phyloP scores from a whole-genome alignment of 2,329 filamentous ascomycete species.

The Pyrenochaeta sp. region DNA sequence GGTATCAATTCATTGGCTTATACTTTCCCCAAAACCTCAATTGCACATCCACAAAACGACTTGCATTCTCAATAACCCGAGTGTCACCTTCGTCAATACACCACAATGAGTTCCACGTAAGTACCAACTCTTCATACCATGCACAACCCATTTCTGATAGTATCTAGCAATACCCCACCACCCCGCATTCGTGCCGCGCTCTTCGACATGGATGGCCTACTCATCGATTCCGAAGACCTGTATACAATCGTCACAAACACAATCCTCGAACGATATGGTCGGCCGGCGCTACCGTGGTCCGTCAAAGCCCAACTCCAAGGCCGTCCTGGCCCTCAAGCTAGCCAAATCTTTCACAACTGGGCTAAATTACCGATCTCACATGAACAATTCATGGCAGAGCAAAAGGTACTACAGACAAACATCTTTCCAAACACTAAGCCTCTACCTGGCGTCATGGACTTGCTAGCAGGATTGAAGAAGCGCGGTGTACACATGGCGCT shows the following conservation, averaged over 20 bases:
- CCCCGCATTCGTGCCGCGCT: constrained; percentile 89
- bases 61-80: background rate
- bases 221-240: constrained; percentile 90
- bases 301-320: constrained; percentile 90
- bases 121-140: background rate
- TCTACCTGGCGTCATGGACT: constrained; percentile 76
- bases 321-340: constrained; percentile 65
- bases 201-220: constrained; percentile 98
- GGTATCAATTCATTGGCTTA: constrained; percentile 23
- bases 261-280: constrained; percentile 76
- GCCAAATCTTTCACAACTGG: constrained; percentile 78
- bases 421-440: constrained; percentile 79
- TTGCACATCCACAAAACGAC: constrained; percentile 2
- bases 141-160: background rate
- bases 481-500: constrained; percentile 79
- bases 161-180: constrained; percentile 44
- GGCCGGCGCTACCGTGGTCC: constrained; percentile 83
- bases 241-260: constrained; percentile 87
- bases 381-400: constrained; percentile 71
- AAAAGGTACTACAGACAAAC: constrained; percentile 70
- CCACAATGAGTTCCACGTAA: constrained; percentile 28
- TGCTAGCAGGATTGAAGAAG: constrained; percentile 70
- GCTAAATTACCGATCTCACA: constrained; percentile 80
- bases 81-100: background rate
- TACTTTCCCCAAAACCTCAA: constrained; percentile 6